A percentile compares a stretch with the other conserved stretches of the same genome.
Conservation (phyloP, 495 filamentous ascomycete species). For the Lasiosphaeria ovina region DNA sequence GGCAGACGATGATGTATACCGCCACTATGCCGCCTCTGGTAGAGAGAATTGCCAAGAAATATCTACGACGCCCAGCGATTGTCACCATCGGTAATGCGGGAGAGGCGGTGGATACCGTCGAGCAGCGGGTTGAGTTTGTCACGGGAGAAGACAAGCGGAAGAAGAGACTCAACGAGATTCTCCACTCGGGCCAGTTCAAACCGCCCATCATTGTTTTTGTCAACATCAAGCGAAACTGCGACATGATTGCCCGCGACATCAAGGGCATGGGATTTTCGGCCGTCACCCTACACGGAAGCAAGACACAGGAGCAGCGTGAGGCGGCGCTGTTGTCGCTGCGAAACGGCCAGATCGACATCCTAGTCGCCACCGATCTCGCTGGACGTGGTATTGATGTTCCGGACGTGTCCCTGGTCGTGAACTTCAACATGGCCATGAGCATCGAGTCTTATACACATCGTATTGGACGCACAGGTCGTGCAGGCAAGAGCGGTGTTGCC, state of each 20-base stretch:
- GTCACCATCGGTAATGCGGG: conserved; percentile 93
- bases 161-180: conserved; percentile 90
- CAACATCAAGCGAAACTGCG: conserved; percentile 99
- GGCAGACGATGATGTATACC: conserved; percentile 99
- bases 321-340: conserved; percentile 86
- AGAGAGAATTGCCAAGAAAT: conserved; percentile 94
- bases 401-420: conserved; percentile 90
- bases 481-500: conserved; percentile 94
- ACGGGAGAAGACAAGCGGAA: conserved; percentile 94
- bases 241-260: conserved; percentile 92
- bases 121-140: conserved; percentile 94
- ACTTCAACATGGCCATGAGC: conserved; percentile 96
- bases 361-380: conserved; percentile 97
- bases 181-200: conserved; percentile 78
- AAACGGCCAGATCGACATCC: conserved; percentile 72
- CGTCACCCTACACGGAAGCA: conserved; percentile 90
- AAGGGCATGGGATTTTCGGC: conserved; percentile 90
- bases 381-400: conserved; percentile 98
- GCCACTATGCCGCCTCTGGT: conserved; percentile 95
- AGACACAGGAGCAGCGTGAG: conserved; percentile 97
- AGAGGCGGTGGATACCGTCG: conserved; percentile 97
- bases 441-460: conserved; percentile 98
- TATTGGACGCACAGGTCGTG: conserved; percentile 96
- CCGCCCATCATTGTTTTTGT: conserved; percentile 98
- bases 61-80: conserved; percentile 88